Base-by-base conservation (phyloP, 768 basidiomycete species). In the Leucocoprinus birnbaumii region DNA sequence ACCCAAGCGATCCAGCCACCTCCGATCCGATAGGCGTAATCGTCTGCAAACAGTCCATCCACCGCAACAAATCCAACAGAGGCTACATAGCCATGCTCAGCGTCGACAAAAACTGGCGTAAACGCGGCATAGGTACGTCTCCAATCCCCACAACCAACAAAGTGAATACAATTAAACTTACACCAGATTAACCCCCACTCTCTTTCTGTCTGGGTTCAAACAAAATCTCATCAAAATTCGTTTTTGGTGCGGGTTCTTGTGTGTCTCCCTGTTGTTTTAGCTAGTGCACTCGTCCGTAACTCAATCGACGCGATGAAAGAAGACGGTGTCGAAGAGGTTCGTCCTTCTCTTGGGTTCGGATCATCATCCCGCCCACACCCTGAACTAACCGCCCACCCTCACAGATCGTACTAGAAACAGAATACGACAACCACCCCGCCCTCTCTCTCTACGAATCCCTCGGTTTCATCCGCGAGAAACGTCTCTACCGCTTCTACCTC, bases 51-150 rank as follows among this genome's bases (percentile, higher is more conserved):
- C 96, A 97, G 72, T 94, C 94, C 62, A 78, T 82, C 67, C 97
- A 98, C 72, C 77, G 77, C 53, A 80, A 87, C 58, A 71, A 74
- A 37, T 74, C 83, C 9, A 91, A 94, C 66, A 73, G 97, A 66
- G 97, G 97, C 13, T 99, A 99, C 68, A 96, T 99, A 56, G 97
- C 95, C 35, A 98, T 98, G 97, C 82, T 98, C 53, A 93, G 91
- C 64, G 94, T 98, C 25, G 80, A 82, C 69, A 86, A 85, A 69
- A 71, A 76, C 37, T 97, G 86, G 82, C 79, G 96, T 35, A 89
- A 96, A 70, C 84, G 87, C 51, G 96, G 97, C 31, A 93, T 98
- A 67, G 93, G 94, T 94, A 68, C 67, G 89, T 80, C 54, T 58
- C 56, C 58, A 62, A n/a, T n/a, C n/a, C n/a, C n/a, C n/a, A n/a